Evolutionary conservation across 2,329 filamentous ascomycete species (phyloP).

Genomic region (Fusarium vanettenii): DNA sequence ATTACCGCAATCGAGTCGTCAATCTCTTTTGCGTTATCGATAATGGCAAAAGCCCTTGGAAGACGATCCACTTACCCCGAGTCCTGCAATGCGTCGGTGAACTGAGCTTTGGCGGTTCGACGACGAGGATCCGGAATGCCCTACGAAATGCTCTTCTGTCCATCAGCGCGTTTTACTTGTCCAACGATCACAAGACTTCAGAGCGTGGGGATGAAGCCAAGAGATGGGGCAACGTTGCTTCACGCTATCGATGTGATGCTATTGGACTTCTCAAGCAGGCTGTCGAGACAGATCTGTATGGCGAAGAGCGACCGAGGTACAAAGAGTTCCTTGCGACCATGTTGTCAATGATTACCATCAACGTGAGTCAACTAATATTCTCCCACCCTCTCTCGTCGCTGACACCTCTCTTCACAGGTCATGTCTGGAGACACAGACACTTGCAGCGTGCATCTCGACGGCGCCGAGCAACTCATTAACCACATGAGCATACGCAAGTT

Average conservation of each 20-base stretch:
- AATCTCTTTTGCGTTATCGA: slow-evolving; percentile 44
- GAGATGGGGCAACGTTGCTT: slow-evolving; percentile 32
- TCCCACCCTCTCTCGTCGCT: neutral
- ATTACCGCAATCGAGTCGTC: slow-evolving; percentile 40
- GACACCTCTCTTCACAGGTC: slow-evolving; percentile 17
- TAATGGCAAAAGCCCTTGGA: slow-evolving; percentile 43
- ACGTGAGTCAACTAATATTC: slow-evolving; percentile 9
- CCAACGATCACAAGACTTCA: slow-evolving; percentile 32
- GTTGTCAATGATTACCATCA: slow-evolving; percentile 45
- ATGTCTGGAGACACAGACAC: slow-evolving; percentile 42
- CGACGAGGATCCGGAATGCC: slow-evolving; percentile 36
- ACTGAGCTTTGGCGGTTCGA: slow-evolving; percentile 36
- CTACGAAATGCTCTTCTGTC: slow-evolving; percentile 39
- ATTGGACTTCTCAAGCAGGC: slow-evolving; percentile 37
- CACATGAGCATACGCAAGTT: slow-evolving; percentile 31
- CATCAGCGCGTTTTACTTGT: slow-evolving; percentile 42
- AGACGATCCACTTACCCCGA: slow-evolving; percentile 41
- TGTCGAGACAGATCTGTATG: slow-evolving; percentile 29
- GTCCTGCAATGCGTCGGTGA: slow-evolving; percentile 40
- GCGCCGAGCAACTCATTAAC: slow-evolving; percentile 33
- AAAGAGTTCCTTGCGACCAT: slow-evolving; percentile 45
- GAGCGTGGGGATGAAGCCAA: slow-evolving; percentile 18
- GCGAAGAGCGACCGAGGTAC: slow-evolving; percentile 32
- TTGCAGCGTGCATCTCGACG: slow-evolving; percentile 39
- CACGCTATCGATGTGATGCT: slow-evolving; percentile 22